A percentile compares a stretch with the other conserved stretches of the same genome.
Conservation (phyloP, 2,329 filamentous ascomycete genomes). For the Cryphonectria japonica region DNA sequence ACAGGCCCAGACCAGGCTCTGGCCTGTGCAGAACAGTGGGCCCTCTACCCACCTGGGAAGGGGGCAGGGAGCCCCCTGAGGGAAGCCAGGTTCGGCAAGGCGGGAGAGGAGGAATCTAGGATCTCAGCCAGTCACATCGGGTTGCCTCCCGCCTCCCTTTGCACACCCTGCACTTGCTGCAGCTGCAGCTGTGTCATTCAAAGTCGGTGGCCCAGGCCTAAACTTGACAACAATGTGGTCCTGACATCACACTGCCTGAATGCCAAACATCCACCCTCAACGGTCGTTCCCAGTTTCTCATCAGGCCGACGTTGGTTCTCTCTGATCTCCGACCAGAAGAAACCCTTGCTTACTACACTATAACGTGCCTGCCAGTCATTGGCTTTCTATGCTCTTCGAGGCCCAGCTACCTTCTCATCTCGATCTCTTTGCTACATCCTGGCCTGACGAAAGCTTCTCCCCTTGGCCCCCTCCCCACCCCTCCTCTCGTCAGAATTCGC, state of each 20-base stretch:
- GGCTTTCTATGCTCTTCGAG: neutral
- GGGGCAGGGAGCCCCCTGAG: neutral
- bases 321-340: neutral
- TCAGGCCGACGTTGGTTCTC: neutral
- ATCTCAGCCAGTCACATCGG: slow-evolving; percentile 3
- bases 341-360: neutral
- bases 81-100: neutral
- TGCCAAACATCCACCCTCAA: neutral
- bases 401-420: too few species aligned
- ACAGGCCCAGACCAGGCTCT: neutral
- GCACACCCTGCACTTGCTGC: neutral
- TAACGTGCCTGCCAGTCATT: neutral
- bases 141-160: neutral
- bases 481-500: too few species aligned
- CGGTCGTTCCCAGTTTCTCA: neutral
- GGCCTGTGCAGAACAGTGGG: neutral
- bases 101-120: neutral
- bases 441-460: too few species aligned
- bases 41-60: neutral
- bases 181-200: neutral
- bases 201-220: neutral
- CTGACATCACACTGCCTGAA: slow-evolving; percentile 3
- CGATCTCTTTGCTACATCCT: too few species aligned
- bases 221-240: neutral
- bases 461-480: too few species aligned